Evolutionary conservation across 2,329 filamentous ascomycete genomes (phyloP), one percentile per base, ranked within the genome.

Genomic region (Mycocentrospora acerina): DNA sequence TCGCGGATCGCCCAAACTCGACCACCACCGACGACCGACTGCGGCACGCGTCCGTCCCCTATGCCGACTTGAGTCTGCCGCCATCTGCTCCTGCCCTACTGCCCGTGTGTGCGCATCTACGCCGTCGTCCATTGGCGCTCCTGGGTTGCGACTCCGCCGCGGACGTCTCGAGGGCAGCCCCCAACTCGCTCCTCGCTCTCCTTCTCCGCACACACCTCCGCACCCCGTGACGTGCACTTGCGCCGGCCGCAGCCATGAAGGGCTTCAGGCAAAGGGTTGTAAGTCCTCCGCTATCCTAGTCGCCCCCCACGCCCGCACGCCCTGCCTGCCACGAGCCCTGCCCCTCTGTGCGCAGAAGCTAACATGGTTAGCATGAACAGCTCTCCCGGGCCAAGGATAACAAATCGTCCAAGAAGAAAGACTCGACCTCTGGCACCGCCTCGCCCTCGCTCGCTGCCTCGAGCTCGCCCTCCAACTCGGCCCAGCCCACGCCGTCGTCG

Each of bases 191-290:
- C 57, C 51, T 48, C 42, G n/a, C n/a, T 43, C 46, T 41, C 48
- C 45, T 49, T 55, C 55, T 50, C 55, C 49, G 48, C 50, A 53
- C 38, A 24, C 41, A n/a, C 55, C 36, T 42, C 48, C 56, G 55
- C 59, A 52, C 52, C 53, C 45, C 57, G 51, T 55, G 48, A 54
- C 48, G 49, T 57, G 55, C 53, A 44, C 45, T 46, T 46, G 56
- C 58, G 62, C 61, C 46, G 48, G 52, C 53, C 53, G 71, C 72
- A 86, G 48, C 79, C 73, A 96, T 97, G 91, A 96, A 95, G 78
- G 87, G 89, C 70, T 95, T 97, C 73, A 87, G 90, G 74, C 89
- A 95, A 79, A 88, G 88, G 86, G 90, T 96, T 79, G 90, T 95
- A 82, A 79, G 88, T 82, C 52, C 56, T 49, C 55, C 46, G 46